Base-by-base conservation (phyloP, 768 basidiomycete species). In the Suillus americanus region DNA sequence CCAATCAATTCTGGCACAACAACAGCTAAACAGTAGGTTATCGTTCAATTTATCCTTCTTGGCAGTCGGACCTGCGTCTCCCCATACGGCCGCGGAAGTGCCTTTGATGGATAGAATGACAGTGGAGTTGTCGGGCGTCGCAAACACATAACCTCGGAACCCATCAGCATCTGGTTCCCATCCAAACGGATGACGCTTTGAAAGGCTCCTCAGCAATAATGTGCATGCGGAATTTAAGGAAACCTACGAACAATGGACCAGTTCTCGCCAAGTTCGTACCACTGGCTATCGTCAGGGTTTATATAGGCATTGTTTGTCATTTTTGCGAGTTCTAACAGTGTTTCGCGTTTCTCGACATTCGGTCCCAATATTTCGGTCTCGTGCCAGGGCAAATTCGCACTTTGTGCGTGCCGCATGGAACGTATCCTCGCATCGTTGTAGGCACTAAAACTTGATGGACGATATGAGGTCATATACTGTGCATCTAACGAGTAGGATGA, bases 271-370 rank as follows among this genome's bases (percentile, higher is more conserved):
- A 95, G 70, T 55, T 91, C 86, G 74, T 93, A 97, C 97, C 97
- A 99, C 1, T 74, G 83, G 7, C 76, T 64, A 62, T 90, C 86
- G 9, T 82, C 81, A 0, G 86, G 86, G 13, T 80, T 72, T 18
- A 90, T 77, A 79, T 98, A 98, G 56, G 97, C 94, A 72, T 99
- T 94, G 71, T 89, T 92, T 46, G 94, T 86, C 93, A 99, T 98
- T 85, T 94, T 97, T 12, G 95, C 97, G 55, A 99, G 83, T 64
- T 86, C 80, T 40, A 92, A 80, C 37, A 99, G 78, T 2, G 92
- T 91, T 66, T 89, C 86, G 50, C 93, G 81, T 60, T 85, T 86
- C 70, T 88, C 86, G 25, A 92, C 83, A 75, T 98, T 88, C 3
- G 97, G 97, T 0, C 80, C 91, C 3, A 79, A 62, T 1, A 94